phyloP scores from a whole-genome alignment of 352 stramenopile species.

The Phytophthora podocarpi region DNA sequence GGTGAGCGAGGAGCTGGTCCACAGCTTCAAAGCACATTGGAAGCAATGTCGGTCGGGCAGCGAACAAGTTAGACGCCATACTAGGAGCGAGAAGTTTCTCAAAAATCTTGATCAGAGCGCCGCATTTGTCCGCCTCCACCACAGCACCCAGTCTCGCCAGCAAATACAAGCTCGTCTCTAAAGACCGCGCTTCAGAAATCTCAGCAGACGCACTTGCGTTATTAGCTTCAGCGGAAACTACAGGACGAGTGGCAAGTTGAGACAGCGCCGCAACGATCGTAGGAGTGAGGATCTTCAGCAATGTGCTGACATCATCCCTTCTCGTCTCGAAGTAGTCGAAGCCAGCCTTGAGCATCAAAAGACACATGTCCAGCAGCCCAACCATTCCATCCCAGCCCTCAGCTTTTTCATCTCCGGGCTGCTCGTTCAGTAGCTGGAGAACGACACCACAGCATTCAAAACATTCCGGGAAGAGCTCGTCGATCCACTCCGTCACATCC shows the following conservation, averaged over 20 bases:
- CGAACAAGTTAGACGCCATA: neutral
- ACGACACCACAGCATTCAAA: constrained; percentile 23
- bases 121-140: constrained; percentile 1
- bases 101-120: constrained; percentile 10
- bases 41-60: neutral
- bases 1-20: constrained; percentile 6
- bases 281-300: constrained; percentile 13
- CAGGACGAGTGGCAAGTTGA: constrained; percentile 1
- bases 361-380: constrained; percentile 24
- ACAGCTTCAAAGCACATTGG: constrained; percentile 6
- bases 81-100: constrained; percentile 2
- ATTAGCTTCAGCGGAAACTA: neutral
- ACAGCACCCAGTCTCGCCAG: constrained; percentile 8
- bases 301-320: constrained; percentile 4
- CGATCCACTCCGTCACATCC: constrained; percentile 2
- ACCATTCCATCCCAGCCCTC: constrained; percentile 1
- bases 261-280: neutral
- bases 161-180: constrained; percentile 20
- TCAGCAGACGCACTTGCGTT: no score
- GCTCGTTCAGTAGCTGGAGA: constrained; percentile 14
- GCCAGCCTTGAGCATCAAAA: constrained; percentile 21
- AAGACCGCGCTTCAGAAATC: neutral
- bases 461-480: constrained; percentile 10
- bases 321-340: constrained; percentile 17
- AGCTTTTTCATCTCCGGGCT: neutral